These are phyloP conservation scores for Phialemonium atrogriseum DNA, from an alignment of 2,329 filamentous ascomycete species.

Conservation along the genomic window DNA sequence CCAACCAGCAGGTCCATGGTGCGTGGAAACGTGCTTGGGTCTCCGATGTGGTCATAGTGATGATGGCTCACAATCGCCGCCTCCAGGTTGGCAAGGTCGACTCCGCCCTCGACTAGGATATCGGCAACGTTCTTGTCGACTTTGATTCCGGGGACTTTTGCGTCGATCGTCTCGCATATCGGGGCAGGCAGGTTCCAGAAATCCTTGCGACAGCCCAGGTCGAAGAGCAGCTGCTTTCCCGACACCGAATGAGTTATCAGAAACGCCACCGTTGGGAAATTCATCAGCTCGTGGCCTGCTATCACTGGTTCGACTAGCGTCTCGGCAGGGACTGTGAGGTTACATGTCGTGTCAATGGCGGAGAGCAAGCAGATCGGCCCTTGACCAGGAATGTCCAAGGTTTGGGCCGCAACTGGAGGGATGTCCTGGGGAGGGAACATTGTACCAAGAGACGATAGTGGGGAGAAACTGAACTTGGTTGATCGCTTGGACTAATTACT, in stretches of 20 bases:
- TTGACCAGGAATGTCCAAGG: not conserved
- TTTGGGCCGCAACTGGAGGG: not conserved
- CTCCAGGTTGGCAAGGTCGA: slow-evolving; percentile 10
- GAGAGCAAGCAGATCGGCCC: slow-evolving; percentile 1
- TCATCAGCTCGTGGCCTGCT: slow-evolving; percentile 7
- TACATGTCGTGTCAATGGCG: slow-evolving; percentile 5
- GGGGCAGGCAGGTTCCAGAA: slow-evolving; percentile 6
- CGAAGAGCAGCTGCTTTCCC: slow-evolving; percentile 4
- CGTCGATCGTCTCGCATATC: slow-evolving; percentile 3
- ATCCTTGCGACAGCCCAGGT: slow-evolving; percentile 6
- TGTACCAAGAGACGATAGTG: too few species aligned
- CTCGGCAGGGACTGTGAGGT: slow-evolving; percentile 2
- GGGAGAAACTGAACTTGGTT: too few species aligned
- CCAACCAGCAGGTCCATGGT: slow-evolving; percentile 37
- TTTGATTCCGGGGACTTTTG: slow-evolving; percentile 5
- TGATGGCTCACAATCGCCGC: slow-evolving; percentile 24
- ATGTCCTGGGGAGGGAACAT: not conserved
- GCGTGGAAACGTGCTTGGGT: slow-evolving; percentile 31
- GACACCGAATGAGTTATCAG: slow-evolving; percentile 1
- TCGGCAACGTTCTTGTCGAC: slow-evolving; percentile 13
- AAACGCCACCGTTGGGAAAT: slow-evolving; percentile 5
- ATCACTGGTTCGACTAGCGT: slow-evolving; percentile 6
- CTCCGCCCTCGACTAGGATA: slow-evolving; percentile 12
- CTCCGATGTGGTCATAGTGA: slow-evolving; percentile 41
- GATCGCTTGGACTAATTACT: too few species aligned